Evolutionary conservation across 495 filamentous ascomycete species (phyloP).

Genomic region (Penicillium angulare): DNA sequence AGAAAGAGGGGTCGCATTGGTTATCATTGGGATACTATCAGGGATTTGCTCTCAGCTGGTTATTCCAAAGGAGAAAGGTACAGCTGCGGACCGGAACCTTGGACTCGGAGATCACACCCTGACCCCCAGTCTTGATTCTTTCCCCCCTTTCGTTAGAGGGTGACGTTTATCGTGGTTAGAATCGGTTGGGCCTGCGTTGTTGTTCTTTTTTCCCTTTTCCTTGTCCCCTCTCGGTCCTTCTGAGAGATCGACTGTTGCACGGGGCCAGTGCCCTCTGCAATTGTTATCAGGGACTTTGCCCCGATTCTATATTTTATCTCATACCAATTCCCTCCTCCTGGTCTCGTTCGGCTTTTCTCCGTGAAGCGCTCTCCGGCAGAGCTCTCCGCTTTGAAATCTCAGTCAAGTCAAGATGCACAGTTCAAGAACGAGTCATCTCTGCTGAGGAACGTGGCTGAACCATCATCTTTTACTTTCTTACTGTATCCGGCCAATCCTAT

Average conservation of each 20-base stretch:
- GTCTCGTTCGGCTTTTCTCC: constrained; percentile 15
- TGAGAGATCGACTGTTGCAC: constrained; percentile 31
- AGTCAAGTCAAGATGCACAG: constrained; percentile 52
- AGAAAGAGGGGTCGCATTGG: constrained; percentile 31
- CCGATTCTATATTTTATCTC: constrained; percentile 11
- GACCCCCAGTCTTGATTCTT: too few species aligned
- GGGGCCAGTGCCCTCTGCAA: constrained; percentile 35
- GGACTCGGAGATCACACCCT: constrained; percentile 22
- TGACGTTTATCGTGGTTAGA: constrained; percentile 27
- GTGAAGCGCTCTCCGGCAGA: constrained; percentile 47
- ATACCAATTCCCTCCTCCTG: neutral
- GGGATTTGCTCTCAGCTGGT: constrained; percentile 18
- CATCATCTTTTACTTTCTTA: constrained; percentile 26
- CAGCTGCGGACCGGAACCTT: constrained; percentile 16
- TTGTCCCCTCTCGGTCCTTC: neutral
- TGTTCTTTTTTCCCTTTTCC: neutral
- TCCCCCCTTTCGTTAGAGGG: constrained; percentile 9
- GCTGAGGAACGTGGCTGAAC: constrained; percentile 48
- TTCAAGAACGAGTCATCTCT: constrained; percentile 44
- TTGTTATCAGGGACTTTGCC: constrained; percentile 38
- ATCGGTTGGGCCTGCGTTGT: constrained; percentile 8
- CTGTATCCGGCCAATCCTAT: constrained; percentile 36
- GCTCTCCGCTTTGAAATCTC: constrained; percentile 45
- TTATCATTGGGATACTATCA: constrained; percentile 17
- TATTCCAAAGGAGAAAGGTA: constrained; percentile 20